Base-by-base conservation (phyloP, 805 yeast species). In the Cyberlindnera veronae region DNA sequence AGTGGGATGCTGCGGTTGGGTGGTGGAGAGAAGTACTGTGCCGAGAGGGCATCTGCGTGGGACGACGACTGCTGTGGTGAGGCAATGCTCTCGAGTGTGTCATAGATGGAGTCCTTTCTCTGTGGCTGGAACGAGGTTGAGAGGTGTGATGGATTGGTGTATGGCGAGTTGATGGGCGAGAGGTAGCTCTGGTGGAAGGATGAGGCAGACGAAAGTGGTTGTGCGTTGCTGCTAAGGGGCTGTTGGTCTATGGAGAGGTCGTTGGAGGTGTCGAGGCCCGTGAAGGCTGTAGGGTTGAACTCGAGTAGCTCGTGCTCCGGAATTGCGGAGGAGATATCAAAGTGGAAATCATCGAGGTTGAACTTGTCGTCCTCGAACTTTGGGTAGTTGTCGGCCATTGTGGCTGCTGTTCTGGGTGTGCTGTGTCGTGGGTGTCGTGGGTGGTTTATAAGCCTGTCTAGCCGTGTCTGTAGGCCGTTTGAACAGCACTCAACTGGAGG, bases 261-360 rank as follows among this genome's bases (percentile, higher is more conserved):
- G 15, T 28, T 24, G 38, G 8, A 22, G 39, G 17, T 32, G 36
- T 38, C 32, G 21, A 34, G 32, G 13, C 50, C 50, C 12, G 44
- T 47, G 29, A 44, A 42, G 7, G 48, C 48, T 26, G 41, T 38
- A 13, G 39, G 46, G 21, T 37, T 32, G 38, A 53, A 51, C 34
- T 58, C 57, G 17, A 57, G 34, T 12, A 57, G 45, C 31, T 58
- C 60, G 30, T 55, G 48, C 46, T 56, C 61, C 3, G 60, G 61
- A 14, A 57, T 57, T 2, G 60, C 48, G 2, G 60, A 54, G 20
- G 47, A 32, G 22, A 51, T 32, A 37, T 53, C 50, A 44, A 55
- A 53, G 37, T 48, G 44, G 44, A 57, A 53, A 38, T 54, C 57
- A 23, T 55, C 55, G 28, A 54, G 24, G 19, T 44, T 49, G 38